Percentiles rank a stretch among this genome's conserved stretches.
These are phyloP conservation scores for Colletotrichum sp. DNA, from an alignment of 2,329 filamentous ascomycete genomes.

Conservation along the genomic window DNA sequence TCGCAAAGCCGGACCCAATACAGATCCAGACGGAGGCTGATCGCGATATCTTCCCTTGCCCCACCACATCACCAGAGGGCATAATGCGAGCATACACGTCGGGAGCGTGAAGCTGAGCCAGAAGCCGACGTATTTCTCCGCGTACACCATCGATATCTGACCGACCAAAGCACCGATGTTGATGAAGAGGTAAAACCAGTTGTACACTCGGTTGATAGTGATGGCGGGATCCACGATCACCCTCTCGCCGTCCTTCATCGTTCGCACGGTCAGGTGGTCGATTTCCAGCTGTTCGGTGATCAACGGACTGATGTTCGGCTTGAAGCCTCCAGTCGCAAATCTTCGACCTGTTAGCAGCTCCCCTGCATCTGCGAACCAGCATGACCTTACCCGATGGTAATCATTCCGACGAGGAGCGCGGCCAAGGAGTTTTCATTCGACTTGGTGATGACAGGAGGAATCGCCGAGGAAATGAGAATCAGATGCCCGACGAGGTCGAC, in stretches of 20 bases:
- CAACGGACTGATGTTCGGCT: slow-evolving; percentile 72
- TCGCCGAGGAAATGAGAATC: slow-evolving; percentile 69
- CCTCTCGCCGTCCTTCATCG: slow-evolving; percentile 59
- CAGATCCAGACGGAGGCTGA: slow-evolving; percentile 68
- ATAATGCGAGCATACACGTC: slow-evolving; percentile 67
- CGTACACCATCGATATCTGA: slow-evolving; percentile 72
- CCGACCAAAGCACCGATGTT: slow-evolving; percentile 71
- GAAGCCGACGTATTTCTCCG: slow-evolving; percentile 77
- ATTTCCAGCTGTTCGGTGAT: slow-evolving; percentile 70
- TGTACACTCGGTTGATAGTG: slow-evolving; percentile 67
- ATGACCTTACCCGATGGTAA: slow-evolving; percentile 36
- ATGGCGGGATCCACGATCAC: slow-evolving; percentile 70
- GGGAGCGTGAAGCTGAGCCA: slow-evolving; percentile 74
- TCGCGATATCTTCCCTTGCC: slow-evolving; percentile 63
- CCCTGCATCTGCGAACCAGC: neutral
- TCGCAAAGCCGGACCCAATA: slow-evolving; percentile 67
- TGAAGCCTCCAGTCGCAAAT: slow-evolving; percentile 77
- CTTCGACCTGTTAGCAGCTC: slow-evolving; percentile 18
- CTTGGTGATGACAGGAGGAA: slow-evolving; percentile 65
- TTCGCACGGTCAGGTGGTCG: slow-evolving; percentile 58
- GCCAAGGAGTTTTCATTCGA: slow-evolving; percentile 58
- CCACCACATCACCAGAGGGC: slow-evolving; percentile 66
- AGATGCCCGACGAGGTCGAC: slow-evolving; percentile 69
- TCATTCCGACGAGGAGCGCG: slow-evolving; percentile 66
- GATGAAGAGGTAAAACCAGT: slow-evolving; percentile 76